phyloP scores from a whole-genome alignment of 768 basidiomycete genomes.

The Pleurotus giganteus region DNA sequence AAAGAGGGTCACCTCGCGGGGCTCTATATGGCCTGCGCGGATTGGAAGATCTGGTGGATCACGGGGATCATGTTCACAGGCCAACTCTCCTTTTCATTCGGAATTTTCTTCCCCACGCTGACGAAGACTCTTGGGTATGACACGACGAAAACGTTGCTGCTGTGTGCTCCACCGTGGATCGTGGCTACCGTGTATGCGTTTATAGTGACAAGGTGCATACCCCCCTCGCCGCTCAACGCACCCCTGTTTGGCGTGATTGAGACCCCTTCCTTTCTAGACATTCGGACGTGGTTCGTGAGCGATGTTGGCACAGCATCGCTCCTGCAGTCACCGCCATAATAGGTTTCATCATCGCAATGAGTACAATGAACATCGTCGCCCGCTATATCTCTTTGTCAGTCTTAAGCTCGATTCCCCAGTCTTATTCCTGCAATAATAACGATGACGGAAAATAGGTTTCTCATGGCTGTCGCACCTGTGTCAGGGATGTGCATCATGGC shows the following conservation, averaged over 20 bases:
- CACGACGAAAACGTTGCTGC: conserved; percentile 59
- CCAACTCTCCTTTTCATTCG: conserved; percentile 63
- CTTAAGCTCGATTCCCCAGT: neutral
- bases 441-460: conserved; percentile 7
- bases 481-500: conserved; percentile 49
- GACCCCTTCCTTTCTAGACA: conserved; percentile 31
- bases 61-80: conserved; percentile 31
- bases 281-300: conserved; percentile 59
- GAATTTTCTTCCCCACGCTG: conserved; percentile 72
- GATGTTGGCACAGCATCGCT: conserved; percentile 53
- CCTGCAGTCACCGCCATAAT: conserved; percentile 53
- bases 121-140: conserved; percentile 68
- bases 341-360: conserved; percentile 55
- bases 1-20: conserved; percentile 42
- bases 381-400: conserved; percentile 55
- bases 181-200: conserved; percentile 61
- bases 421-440: neutral
- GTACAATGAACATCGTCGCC: conserved; percentile 46
- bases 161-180: conserved; percentile 56
- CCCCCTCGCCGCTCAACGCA: neutral
- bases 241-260: neutral
- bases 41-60: conserved; percentile 73
- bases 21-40: conserved; percentile 56
- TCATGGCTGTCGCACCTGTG: conserved; percentile 26
- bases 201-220: conserved; percentile 47